phyloP scores from a whole-genome alignment of 768 basidiomycete genomes.

The Mycena galopus region DNA sequence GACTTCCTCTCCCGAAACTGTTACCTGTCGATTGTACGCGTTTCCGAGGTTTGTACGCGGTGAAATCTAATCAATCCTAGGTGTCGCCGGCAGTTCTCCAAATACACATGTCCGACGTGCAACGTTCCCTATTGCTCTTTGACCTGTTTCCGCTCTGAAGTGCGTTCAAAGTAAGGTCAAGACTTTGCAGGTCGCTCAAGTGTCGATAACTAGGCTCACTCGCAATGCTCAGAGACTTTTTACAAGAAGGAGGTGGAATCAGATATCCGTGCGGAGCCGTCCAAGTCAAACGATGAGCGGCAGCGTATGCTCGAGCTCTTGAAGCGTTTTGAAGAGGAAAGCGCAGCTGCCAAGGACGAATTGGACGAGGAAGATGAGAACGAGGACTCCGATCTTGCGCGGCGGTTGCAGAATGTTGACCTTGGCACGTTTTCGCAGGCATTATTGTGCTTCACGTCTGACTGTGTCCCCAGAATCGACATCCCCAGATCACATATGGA shows the following conservation, averaged over 20 bases:
- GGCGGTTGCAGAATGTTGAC: slow-evolving; percentile 68
- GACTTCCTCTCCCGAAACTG: slow-evolving; percentile 13
- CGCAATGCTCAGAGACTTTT: slow-evolving; percentile 84
- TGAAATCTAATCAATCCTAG: slow-evolving; percentile 50
- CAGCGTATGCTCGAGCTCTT: slow-evolving; percentile 77
- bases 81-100: slow-evolving; percentile 80
- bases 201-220: slow-evolving; percentile 61
- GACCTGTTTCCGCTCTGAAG: slow-evolving; percentile 81
- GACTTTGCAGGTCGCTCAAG: slow-evolving; percentile 1
- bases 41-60: not conserved
- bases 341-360: slow-evolving; percentile 53
- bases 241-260: slow-evolving; percentile 81
- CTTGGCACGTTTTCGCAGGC: slow-evolving; percentile 61
- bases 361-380: slow-evolving; percentile 53
- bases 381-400: slow-evolving; percentile 59
- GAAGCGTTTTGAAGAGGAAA: slow-evolving; percentile 78
- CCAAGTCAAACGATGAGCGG: slow-evolving; percentile 70
- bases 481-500: slow-evolving; percentile 71
- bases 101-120: slow-evolving; percentile 87
- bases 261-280: slow-evolving; percentile 69
- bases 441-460: not conserved
- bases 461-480: slow-evolving; percentile 58
- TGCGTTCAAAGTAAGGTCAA: slow-evolving; percentile 47
- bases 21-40: slow-evolving; percentile 24
- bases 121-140: slow-evolving; percentile 87